Base-by-base conservation (phyloP, 805 yeast genomes). In the Yueomyces sinensis region DNA sequence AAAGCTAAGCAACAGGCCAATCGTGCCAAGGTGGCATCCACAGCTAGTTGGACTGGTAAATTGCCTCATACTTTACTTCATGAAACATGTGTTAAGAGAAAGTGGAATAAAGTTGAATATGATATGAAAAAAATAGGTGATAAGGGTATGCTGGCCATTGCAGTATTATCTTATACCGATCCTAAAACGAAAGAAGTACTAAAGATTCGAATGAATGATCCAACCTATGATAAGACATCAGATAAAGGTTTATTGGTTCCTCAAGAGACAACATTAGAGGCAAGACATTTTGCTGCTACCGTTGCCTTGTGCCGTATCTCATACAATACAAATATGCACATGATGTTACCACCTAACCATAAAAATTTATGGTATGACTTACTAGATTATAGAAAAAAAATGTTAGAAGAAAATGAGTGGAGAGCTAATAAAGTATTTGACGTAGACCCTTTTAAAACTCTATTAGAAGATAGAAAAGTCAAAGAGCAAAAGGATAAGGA, bases 41-140 rank as follows among this genome's bases (percentile, higher is more conserved):
- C 79, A 27, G 61, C 76, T 31, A 83, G 89, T 20, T 86, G 95
- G 95, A 86, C 95, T 0, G 98, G 98, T 1, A 89, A 89, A 47
- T 63, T 89, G 13, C 97, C 98, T 0, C 84, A 82, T 3, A 76
- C 91, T 0, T 57, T 89, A 14, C 66, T 89, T 4, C 83, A 83
- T 48, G 98, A 89, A 49, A 78, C 76, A 42, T 81, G 91, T 41
- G 95, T 83, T 53, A 81, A 78, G 52, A 74, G 71, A 39, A 83
- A 84, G 56, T 89, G 98, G 98, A 79, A 76, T 38, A 78, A 77
- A 43, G 93, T 83, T 3, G 76, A 70, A 17, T 82, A 83, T 44
- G 87, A 82, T 32, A 76, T 79, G 81, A 67, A 50, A 34, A 64
- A 61, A 40, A 57, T 56, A 4, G 60, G 61, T 16, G 63, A 61